Percentiles rank a stretch among this genome's conserved stretches.
These are phyloP conservation scores for Suillus tomentosus DNA, from an alignment of 768 basidiomycete genomes.

Conservation along the genomic window DNA sequence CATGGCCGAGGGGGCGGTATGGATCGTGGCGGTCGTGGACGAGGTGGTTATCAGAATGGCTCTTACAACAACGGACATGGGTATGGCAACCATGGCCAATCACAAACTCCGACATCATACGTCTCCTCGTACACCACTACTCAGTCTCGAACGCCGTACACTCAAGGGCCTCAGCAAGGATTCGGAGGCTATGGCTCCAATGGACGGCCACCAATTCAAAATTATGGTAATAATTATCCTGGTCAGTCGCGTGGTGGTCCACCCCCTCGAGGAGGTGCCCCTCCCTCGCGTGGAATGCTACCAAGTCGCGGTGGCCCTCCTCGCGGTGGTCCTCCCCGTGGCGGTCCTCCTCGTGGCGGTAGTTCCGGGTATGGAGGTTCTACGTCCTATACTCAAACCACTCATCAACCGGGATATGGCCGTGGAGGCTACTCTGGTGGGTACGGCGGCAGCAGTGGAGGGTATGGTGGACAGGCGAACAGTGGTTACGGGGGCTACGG, in stretches of 20 bases:
- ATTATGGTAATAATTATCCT: constrained; percentile 34
- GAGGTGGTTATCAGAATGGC: constrained; percentile 31
- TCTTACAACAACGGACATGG: constrained; percentile 20
- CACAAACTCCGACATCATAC: constrained; percentile 13
- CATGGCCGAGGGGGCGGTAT: constrained; percentile 47
- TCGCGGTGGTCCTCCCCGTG: constrained; percentile 14
- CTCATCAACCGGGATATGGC: constrained; percentile 24
- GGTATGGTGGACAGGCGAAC: constrained; percentile 19
- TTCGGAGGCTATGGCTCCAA: constrained; percentile 37
- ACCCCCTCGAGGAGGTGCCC: constrained; percentile 12
- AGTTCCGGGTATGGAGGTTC: constrained; percentile 24
- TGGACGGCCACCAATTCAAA: constrained; percentile 30
- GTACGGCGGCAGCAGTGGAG: constrained; percentile 10
- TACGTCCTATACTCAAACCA: constrained; percentile 20
- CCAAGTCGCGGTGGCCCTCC: constrained; percentile 11
- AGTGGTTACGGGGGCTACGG: constrained; percentile 18
- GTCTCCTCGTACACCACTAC: constrained; percentile 22
- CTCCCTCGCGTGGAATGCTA: constrained; percentile 12
- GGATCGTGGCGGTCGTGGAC: constrained; percentile 38
- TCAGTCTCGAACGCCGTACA: constrained; percentile 18
- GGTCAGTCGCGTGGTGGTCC: constrained; percentile 29
- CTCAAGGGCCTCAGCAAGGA: constrained; percentile 22
- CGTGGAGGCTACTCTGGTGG: constrained; percentile 30
- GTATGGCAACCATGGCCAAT: constrained; percentile 23
- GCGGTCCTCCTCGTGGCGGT: constrained; percentile 23